Percentiles rank a stretch among this genome's conserved stretches.
Evolutionary conservation across 805 yeast species (phyloP).

Genomic region (Saturnispora bothae): DNA sequence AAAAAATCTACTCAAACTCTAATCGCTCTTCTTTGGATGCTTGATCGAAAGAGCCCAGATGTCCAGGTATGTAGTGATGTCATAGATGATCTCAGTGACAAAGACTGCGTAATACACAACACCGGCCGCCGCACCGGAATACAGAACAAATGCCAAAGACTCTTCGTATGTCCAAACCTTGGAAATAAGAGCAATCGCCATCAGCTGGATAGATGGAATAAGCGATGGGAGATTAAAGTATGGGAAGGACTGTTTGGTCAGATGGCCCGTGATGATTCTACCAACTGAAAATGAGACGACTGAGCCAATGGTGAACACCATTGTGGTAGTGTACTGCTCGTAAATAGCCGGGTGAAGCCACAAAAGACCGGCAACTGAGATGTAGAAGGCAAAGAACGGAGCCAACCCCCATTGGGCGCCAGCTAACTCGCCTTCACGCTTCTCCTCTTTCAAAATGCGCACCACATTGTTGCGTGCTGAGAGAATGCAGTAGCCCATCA

Average conservation of each 20-base stretch:
- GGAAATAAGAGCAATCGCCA: slow-evolving; percentile 27
- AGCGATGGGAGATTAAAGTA: slow-evolving; percentile 57
- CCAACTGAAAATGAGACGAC: slow-evolving; percentile 84
- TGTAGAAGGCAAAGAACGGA: slow-evolving; percentile 56
- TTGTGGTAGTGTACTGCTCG: slow-evolving; percentile 37
- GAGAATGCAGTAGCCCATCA: slow-evolving; percentile 51
- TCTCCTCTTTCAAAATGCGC: slow-evolving; percentile 31
- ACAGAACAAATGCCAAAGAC: slow-evolving; percentile 42
- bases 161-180: slow-evolving; percentile 31
- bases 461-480: slow-evolving; percentile 58
- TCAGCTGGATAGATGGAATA: slow-evolving; percentile 46
- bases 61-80: slow-evolving; percentile 70
- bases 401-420: slow-evolving; percentile 26
- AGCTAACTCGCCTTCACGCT: slow-evolving; percentile 28
- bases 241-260: slow-evolving; percentile 75
- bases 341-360: slow-evolving; percentile 44
- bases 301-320: slow-evolving; percentile 60
- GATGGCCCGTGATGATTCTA: slow-evolving; percentile 76
- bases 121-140: slow-evolving; percentile 60
- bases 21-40: slow-evolving; percentile 42
- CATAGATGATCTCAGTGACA: slow-evolving; percentile 68
- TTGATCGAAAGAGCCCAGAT: slow-evolving; percentile 80
- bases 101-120: slow-evolving; percentile 60
- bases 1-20: too few species aligned
- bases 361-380: slow-evolving; percentile 36